Conservation (phyloP, 1,284 basidiomycete genomes). For the Austroboletus novae-zelandiae region DNA sequence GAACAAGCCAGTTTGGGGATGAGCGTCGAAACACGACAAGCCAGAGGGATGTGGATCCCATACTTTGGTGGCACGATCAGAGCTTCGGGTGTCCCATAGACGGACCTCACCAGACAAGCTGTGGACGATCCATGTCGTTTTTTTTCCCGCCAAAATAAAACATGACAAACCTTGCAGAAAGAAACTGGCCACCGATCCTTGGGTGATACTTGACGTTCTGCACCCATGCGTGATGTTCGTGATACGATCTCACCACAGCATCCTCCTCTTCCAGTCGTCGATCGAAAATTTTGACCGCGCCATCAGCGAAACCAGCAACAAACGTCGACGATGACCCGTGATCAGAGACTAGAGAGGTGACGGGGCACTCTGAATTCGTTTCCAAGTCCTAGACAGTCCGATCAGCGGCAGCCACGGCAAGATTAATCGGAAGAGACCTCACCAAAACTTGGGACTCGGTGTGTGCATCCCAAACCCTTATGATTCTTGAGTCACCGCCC, state of each 20-base stretch:
- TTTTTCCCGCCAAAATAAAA: background rate
- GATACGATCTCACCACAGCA: constrained; percentile 80
- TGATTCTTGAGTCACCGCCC: constrained; percentile 87
- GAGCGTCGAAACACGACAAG: constrained; percentile 84
- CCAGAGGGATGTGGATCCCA: constrained; percentile 73
- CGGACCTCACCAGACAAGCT: constrained; percentile 91
- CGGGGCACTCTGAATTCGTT: constrained; percentile 87
- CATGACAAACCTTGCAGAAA: constrained; percentile 78
- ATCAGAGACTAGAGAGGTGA: constrained; percentile 86
- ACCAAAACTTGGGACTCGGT: constrained; percentile 85
- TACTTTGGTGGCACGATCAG: constrained; percentile 59
- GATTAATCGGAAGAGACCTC: constrained; percentile 23
- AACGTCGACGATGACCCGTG: constrained; percentile 79
- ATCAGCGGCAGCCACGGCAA: background rate
- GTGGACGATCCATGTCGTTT: background rate
- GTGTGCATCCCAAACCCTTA: constrained; percentile 95
- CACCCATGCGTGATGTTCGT: constrained; percentile 88
- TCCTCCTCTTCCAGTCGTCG: constrained; percentile 83
- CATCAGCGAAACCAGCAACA: constrained; percentile 92
- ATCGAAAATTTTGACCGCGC: constrained; percentile 89
- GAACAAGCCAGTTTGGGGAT: constrained; percentile 83
- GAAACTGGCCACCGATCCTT: constrained; percentile 67
- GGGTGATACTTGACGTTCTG: constrained; percentile 90
- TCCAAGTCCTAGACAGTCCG: constrained; percentile 65
- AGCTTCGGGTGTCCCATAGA: constrained; percentile 86